Conservation (phyloP, 805 yeast species). For the Zygotorulaspora florentina region DNA sequence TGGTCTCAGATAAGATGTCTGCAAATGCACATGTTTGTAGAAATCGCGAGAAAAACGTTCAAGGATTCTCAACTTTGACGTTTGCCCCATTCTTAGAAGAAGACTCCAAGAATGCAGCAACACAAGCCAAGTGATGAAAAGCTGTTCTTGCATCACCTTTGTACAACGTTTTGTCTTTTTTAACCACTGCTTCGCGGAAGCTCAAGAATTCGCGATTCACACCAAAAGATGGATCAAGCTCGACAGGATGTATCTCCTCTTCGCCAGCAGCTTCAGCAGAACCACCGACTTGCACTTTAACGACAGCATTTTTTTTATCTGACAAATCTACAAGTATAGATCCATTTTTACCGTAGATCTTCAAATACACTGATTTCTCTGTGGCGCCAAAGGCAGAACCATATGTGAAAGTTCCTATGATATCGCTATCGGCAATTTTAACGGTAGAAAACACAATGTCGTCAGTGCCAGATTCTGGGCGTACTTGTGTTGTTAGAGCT, state of each 20-base stretch:
- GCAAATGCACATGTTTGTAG: neutral
- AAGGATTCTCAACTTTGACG: conserved; percentile 41
- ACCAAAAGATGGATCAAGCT: conserved; percentile 50
- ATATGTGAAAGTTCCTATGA: conserved; percentile 80
- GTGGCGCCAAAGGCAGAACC: conserved; percentile 86
- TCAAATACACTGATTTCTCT: conserved; percentile 60
- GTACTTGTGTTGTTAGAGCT: conserved; percentile 73
- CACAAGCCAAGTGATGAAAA: conserved; percentile 88
- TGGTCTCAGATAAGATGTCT: too few species aligned
- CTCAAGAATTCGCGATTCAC: conserved; percentile 50
- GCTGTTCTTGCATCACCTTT: conserved; percentile 68
- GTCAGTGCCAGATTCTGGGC: conserved; percentile 73
- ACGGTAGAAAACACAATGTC: conserved; percentile 74
- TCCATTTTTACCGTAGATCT: conserved; percentile 77
- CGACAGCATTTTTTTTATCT: conserved; percentile 37
- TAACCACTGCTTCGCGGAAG: conserved; percentile 55
- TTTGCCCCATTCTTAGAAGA: conserved; percentile 50
- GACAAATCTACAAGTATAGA: conserved; percentile 64
- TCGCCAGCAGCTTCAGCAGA: conserved; percentile 26
- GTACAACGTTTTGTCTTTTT: conserved; percentile 56
- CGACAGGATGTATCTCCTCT: conserved; percentile 36
- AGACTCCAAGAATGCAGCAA: conserved; percentile 80
- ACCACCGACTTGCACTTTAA: conserved; percentile 34
- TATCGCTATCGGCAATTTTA: conserved; percentile 52
- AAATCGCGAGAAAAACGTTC: neutral